Evolutionary conservation across 2,329 filamentous ascomycete species (phyloP), one percentile per base, ranked within the genome.

Genomic region (Falciphora oryzae): DNA sequence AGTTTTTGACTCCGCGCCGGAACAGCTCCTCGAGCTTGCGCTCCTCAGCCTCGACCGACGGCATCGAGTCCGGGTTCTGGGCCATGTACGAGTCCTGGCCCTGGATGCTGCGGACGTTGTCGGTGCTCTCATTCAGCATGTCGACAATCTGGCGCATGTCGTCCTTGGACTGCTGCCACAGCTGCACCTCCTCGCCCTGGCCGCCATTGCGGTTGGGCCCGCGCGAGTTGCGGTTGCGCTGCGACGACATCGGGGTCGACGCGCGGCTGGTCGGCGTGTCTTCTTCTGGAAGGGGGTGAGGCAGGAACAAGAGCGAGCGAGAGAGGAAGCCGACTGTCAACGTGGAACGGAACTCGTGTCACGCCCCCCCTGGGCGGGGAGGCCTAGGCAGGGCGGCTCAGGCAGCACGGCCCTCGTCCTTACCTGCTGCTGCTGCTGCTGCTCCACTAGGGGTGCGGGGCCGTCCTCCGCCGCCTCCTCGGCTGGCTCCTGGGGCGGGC

Each of bases 111-210:
- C 72, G 70, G n/a, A 76, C 68, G 61, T 75, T 75, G 64, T 75
- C 72, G 65, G 75, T 80, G 67, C 77, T 78, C 35, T 71, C 73
- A 65, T 81, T 81, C 64, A 79, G 71, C 18, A 71, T 68, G 1
- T 77, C 74, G 8, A 78, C 65, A 32, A 77, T 69, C 38, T 64
- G 66, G 18, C 72, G 72, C 22, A 79, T 65, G 63, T 78, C 75
- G 5, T 77, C 76, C 66, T 78, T 76, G 67, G 75, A 69, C 35
- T 73, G 74, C 62, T 76, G 73, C 79, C 79, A 81, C 14, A 79
- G 69, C 57, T 72, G 70, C 10, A 78, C 71, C 65, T 81, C 79
- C 65, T 81, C 79, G 56, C 78, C 78, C 65, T 78, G 76, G 1
- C 74, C 76, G 63, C 74, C 78, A 62, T 78, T 79, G 60, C 78